Base-by-base conservation (phyloP, 2,329 filamentous ascomycete genomes). In the Ascochyta fabae region DNA sequence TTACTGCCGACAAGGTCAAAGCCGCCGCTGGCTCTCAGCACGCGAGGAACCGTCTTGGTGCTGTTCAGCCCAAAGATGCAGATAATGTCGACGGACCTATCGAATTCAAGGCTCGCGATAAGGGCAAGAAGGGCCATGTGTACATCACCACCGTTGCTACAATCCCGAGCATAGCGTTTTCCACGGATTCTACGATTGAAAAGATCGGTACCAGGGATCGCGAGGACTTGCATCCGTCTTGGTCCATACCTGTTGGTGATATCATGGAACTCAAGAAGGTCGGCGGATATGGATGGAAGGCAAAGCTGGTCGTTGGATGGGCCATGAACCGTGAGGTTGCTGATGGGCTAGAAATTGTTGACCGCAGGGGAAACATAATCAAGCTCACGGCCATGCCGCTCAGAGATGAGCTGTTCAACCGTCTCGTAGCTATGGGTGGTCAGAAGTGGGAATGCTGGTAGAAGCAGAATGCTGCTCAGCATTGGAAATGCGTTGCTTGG, bases 361-460 rank as follows among this genome's bases (percentile, higher is more conserved):
- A 86, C n/a, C 79, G 79, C 49, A 75, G 75, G 13, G 84, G 88
- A 0, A 76, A 83, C 15, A 79, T 83, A 23, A 83, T 82, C 56
- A 84, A 85, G 48, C 73, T 95, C 2, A 96, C 89, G 6, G 91
- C 91, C 1, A 82, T 94, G 71, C 81, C 84, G 27, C 76, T 89
- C 67, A 76, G 91, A 35, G 90, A 95, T 65, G 89, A 94, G 76
- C 71, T 96, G 38, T 95, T 95, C 69, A 95, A 95, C 76, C 84
- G 91, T 15, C 71, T 94, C 51, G 78, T 92, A 53, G 85, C 89
- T 2, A 90, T 94, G 76, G 90, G 90, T 1, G 83, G 83, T 13
- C 90, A 95, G 81, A 92, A 92, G 80, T 95, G 91, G 91, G 89
- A 92, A 78, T 83, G 84, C 51, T 91, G 86, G 86, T 94, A 64